These are phyloP conservation scores for Eucalyptus marginata DNA, from an alignment of 345 rosid species.

Conservation along the genomic window DNA sequence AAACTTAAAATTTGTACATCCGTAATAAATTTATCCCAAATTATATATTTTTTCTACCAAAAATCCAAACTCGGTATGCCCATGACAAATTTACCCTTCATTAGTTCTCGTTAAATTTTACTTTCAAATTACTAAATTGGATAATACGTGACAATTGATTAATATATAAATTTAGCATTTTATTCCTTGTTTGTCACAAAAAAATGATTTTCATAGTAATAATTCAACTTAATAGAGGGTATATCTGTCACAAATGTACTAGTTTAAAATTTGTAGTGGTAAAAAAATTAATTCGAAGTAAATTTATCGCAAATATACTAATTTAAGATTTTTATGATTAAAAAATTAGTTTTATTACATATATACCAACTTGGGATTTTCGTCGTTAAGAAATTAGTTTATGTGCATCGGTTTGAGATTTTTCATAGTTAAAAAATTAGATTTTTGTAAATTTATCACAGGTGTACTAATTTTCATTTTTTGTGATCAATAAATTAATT, in stretches of 20 bases:
- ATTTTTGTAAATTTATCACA: too few relatives aligned
- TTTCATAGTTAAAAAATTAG: too few relatives aligned
- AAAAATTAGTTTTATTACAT: too few relatives aligned
- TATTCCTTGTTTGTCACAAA: fast-evolving
- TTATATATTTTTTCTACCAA: too few relatives aligned
- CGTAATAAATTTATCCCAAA: fast-evolving
- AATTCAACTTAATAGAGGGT: fast-evolving
- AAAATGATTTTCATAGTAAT: too few relatives aligned
- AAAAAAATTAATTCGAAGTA: too few relatives aligned
- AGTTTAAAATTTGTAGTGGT: fast-evolving
- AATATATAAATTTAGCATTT: too few relatives aligned
- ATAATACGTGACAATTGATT: fast-evolving
- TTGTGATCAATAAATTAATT: too few relatives aligned
- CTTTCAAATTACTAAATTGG: too few relatives aligned
- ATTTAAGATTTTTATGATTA: fast-evolving
- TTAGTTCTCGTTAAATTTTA: too few relatives aligned
- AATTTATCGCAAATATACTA: fast-evolving
- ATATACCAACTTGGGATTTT: fast-evolving
- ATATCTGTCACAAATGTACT: fast-evolving
- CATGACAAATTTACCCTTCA: fast-evolving
- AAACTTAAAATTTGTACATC: too few relatives aligned
- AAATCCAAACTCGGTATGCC: fast-evolving
- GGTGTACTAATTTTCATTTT: too few relatives aligned
- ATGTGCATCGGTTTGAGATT: fast-evolving
- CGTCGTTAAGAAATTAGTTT: fast-evolving